phyloP scores from a whole-genome alignment of 768 basidiomycete species.

The Gloeophyllum trabeum region DNA sequence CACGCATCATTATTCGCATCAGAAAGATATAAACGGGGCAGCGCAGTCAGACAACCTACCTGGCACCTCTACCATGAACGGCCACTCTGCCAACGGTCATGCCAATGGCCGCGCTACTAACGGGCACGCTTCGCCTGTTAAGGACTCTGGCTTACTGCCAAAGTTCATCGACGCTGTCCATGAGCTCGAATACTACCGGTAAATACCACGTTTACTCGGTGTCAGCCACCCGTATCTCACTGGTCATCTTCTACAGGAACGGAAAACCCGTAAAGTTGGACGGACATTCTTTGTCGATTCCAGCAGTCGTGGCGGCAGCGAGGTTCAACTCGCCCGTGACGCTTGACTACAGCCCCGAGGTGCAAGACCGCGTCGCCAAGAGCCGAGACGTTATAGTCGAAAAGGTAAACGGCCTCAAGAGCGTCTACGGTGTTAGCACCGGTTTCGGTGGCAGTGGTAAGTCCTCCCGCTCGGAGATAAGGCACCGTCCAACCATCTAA shows the following conservation, averaged over 20 bases:
- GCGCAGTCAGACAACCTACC: background rate
- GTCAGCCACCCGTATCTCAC: conserved; percentile 2
- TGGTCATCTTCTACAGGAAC: conserved; percentile 24
- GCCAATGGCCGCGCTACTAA: background rate
- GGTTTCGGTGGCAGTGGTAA: conserved; percentile 79
- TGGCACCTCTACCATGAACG: background rate
- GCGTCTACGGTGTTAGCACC: conserved; percentile 78
- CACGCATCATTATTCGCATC: conserved; percentile 1
- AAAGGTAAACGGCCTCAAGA: conserved; percentile 56
- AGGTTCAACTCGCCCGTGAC: conserved; percentile 43
- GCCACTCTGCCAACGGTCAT: background rate
- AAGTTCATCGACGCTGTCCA: conserved; percentile 47
- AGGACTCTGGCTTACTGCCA: conserved; percentile 27
- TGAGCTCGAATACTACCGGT: conserved; percentile 61
- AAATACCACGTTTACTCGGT: conserved; percentile 10
- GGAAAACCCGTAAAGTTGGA: conserved; percentile 56
- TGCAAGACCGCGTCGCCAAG: conserved; percentile 44
- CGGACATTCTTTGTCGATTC: conserved; percentile 62
- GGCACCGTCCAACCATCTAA: conserved; percentile 5
- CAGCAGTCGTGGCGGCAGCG: conserved; percentile 68
- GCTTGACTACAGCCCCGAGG: conserved; percentile 35
- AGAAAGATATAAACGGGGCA: too few species aligned
- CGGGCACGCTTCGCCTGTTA: background rate
- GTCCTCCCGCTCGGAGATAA: conserved; percentile 5
- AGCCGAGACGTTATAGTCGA: conserved; percentile 52